Evolutionary conservation across 306 rosid genomes (phyloP).

Genomic region (Betula pendula): DNA sequence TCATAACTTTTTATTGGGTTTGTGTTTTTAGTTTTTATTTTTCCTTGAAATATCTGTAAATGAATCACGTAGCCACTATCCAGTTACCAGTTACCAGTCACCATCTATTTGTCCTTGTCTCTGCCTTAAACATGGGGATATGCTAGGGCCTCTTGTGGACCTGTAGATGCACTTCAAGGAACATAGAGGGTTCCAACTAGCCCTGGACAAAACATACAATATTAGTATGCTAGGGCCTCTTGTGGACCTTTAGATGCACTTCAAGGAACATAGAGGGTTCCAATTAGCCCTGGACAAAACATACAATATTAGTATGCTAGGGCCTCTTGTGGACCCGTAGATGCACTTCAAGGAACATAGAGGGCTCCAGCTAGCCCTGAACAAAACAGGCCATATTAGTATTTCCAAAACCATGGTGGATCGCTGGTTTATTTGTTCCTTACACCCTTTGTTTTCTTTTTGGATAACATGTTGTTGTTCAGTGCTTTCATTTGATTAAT

Average conservation of each 20-base stretch:
- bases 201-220: not conserved
- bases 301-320: not conserved
- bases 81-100: too few species aligned
- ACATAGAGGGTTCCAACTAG: not conserved
- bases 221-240: conserved; percentile 21
- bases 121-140: not conserved
- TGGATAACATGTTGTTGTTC: not conserved
- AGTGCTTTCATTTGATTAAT: not conserved
- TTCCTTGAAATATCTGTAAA: conserved; percentile 9
- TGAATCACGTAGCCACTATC: too few species aligned
- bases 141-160: conserved; percentile 16
- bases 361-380: not conserved
- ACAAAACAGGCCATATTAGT: conserved; percentile 1
- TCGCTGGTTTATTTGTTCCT: not conserved
- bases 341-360: conserved; percentile 1
- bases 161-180: conserved; percentile 3
- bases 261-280: conserved; percentile 8
- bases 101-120: not conserved
- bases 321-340: conserved; percentile 19
- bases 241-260: conserved; percentile 9
- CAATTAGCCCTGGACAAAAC: not conserved
- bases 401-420: not conserved
- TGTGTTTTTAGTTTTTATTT: not conserved
- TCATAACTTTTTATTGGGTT: conserved; percentile 21
- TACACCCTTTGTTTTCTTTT: not conserved